Base-by-base conservation (phyloP, 768 basidiomycete species). In the Nidularia sp. region DNA sequence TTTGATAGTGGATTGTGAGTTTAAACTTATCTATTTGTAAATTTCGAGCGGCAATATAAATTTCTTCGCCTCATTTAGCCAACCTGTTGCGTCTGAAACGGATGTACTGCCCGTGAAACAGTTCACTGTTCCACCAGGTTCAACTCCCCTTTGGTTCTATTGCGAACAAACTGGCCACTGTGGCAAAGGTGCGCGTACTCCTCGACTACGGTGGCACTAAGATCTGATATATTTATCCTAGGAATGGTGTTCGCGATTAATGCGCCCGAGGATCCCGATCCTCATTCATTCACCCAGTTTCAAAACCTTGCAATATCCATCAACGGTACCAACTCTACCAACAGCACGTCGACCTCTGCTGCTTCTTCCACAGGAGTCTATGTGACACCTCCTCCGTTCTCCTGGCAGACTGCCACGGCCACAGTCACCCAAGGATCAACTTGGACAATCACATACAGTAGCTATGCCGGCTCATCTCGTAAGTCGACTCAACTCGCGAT, bases 181-280 rank as follows among this genome's bases (percentile, higher is more conserved):
- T 51, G 71, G 73, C 61, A 70, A 50, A 70, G 70, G 66, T 18
- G 6, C 49, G 42, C 10, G 13, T n/a, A 18, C 15, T 31, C 13
- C 9, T 47, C 41, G 7, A n/a, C 34, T 44, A 42, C 18, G 6
- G 33, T 35, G 5, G 22, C 42, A 15, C 18, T 48, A 18, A 45
- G n/a, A 13, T 29, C 25, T 45, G 9, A 45, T 25, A 22, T 9
- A 10, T 9, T 22, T 12, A 47, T 12, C n/a, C 32, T 43, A 64
- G 81, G 84, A 54, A 86, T 86, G 85, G 84, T 86, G 25, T 83
- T 83, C 62, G 83, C 83, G 2, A 71, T 85, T 63, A 86, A 86
- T 64, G 74, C 84, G 1, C 78, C 77, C 2, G 65, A 62, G 0
- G 67, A 68, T 13, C 60, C 61, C 6, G 56, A 60, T 8, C 61